Base-by-base conservation (phyloP, 1,284 basidiomycete species). In the Leucoagaricus sp. region DNA sequence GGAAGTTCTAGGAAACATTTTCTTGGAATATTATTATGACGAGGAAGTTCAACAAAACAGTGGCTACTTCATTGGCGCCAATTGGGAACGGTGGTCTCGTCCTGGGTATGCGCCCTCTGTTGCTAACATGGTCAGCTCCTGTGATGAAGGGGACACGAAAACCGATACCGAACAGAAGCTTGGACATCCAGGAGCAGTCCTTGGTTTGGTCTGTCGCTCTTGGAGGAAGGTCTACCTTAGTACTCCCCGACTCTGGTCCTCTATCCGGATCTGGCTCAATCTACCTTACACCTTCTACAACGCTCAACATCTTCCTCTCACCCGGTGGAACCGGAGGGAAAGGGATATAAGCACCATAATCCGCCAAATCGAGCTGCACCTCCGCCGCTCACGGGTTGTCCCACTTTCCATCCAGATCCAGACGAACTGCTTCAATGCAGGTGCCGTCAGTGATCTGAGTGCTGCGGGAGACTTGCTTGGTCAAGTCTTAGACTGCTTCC, bases 151-250 rank as follows among this genome's bases (percentile, higher is more conserved):
- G 4, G 49, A 57, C n/a, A 19, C 28, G 9, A 34, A 25, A 34
- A 23, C 34, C 1, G 36, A 40, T 25, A 26, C 34, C 25, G 55
- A 57, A 25, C 55, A 46, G 44, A 40, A 34, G 33, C 49, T 51
- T 19, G 55, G 49, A 7, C 48, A 57, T 33, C 55, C 55, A 13
- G 55, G 49, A 9, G 49, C 55, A 1, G 42, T 50, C 13, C 58
- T 68, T 10, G 63, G 63, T 4, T 45, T 59, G 15, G 61, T 68
- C 4, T 68, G 65, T 53, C 63, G 63, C 47, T 64, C 62, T 28
- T 68, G 66, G 66, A 50, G 66, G 49, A 58, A 54, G 25, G 60
- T 65, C 1, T 58, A 58, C 25, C 54, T 64, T 13, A 64, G 60
- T 31, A 48, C 63, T 21, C 65, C 66, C 19, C 60, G 58, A 25